Evolutionary conservation across 441 rosid genomes (phyloP), one percentile per base, ranked within the genome.

Genomic region (Mallotus repandus): DNA sequence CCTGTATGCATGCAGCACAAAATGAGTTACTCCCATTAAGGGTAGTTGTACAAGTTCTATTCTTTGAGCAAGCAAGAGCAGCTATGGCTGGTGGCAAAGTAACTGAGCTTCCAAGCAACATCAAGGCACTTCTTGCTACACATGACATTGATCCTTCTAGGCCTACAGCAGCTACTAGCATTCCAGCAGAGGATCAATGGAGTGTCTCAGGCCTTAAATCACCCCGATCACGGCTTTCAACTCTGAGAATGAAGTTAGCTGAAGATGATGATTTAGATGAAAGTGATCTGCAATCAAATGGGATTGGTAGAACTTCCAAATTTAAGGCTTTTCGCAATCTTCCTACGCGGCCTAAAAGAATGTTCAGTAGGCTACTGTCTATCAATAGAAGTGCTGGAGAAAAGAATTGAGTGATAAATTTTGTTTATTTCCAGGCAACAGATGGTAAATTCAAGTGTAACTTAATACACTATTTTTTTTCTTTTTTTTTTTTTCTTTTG

Each of bases 41-140:
- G 74, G 94, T 96, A 2, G 99, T 96, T 9, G 98, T 96, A 58
- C 99, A 92, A 79, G 93, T 90, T 71, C 89, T 94, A 80, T 96
- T 91, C 84, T 96, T 88, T 43, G 99, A 96, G 74, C 98, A 91
- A 76, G 97, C 97, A 15, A 85, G 98, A 80, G 92, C 98, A 2
- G 87, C 95, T 48, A 81, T 76, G 73, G 86, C 83, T 3, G 91
- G 94, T 29, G 87, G 84, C 59, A 90, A 93, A 81, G 88, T 89
- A 70, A 79, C 91, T 0, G 91, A 93, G 57, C 89, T 95, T 3
- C 96, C 99, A 4, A 80, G 89, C 80, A 88, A 95, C 87, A 83
- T 95, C 73, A 93, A 90, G 85, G 99, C 97, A 59, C 91, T 93
- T 16, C 76, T 95, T 19, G 90, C 92, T 0, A 69, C 97, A 2